These are phyloP conservation scores for Singerocomus rubriflavus DNA, from an alignment of 1,284 basidiomycete species.

Conservation along the genomic window DNA sequence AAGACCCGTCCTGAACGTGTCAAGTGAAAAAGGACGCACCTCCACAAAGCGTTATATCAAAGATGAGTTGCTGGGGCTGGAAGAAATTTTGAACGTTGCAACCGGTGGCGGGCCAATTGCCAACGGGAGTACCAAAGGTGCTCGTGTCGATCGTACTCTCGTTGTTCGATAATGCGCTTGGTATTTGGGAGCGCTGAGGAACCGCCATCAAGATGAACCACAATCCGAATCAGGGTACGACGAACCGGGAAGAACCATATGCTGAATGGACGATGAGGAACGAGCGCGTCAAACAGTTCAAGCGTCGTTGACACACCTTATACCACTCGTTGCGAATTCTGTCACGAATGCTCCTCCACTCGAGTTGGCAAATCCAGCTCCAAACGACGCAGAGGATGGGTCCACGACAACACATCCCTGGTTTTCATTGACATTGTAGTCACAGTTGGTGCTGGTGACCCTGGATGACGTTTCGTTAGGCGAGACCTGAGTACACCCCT, in stretches of 20 bases:
- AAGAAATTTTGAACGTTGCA: conserved; percentile 66
- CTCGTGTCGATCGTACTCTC: conserved; percentile 58
- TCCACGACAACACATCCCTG: conserved; percentile 62
- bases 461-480: conserved; percentile 50
- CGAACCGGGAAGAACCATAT: conserved; percentile 74
- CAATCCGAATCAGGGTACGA: conserved; percentile 5
- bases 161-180: conserved; percentile 51
- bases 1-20: neutral
- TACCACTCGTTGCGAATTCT: conserved; percentile 61
- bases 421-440: conserved; percentile 50
- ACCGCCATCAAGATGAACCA: conserved; percentile 2
- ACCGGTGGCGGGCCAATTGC: conserved; percentile 58
- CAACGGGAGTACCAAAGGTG: conserved; percentile 63
- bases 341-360: conserved; percentile 74
- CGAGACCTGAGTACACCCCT: conserved; percentile 54
- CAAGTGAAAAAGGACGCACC: conserved; percentile 19
- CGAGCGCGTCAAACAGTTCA: neutral
- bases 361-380: conserved; percentile 56
- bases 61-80: conserved; percentile 61
- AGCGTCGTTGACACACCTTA: conserved; percentile 47
- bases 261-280: conserved; percentile 30
- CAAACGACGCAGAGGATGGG: conserved; percentile 55
- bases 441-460: conserved; percentile 61
- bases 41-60: conserved; percentile 77
- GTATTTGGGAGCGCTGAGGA: conserved; percentile 52